Conservation (phyloP, 345 rosid genomes). For the Hibiscus tridactylites region DNA sequence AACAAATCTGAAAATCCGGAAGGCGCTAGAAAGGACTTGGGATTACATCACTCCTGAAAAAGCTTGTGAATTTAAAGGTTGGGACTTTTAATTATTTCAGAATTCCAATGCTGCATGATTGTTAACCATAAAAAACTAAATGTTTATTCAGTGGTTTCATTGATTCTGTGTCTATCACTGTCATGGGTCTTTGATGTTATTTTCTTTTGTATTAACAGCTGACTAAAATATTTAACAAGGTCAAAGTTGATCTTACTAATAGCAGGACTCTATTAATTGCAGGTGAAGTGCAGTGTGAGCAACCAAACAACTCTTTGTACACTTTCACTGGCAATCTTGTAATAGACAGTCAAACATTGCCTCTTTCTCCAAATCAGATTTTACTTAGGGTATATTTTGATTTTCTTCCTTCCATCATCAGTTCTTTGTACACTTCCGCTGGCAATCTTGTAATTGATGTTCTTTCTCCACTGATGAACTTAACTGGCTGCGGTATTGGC, state of each 20-base stretch:
- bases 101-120: background rate
- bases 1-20: slow-evolving; percentile 96
- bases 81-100: slow-evolving; percentile 3
- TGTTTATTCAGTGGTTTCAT: background rate
- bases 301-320: slow-evolving; percentile 95
- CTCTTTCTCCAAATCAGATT: slow-evolving; percentile 92
- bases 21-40: slow-evolving; percentile 96
- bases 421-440: background rate
- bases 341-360: slow-evolving; percentile 75
- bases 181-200: background rate
- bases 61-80: slow-evolving; percentile 87
- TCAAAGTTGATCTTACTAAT: background rate
- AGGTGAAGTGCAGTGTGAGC: slow-evolving; percentile 99
- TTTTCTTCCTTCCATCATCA: slow-evolving; percentile 10
- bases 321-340: slow-evolving; percentile 97
- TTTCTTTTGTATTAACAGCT: background rate
- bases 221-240: background rate
- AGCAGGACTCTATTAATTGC: slow-evolving; percentile 24
- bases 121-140: background rate
- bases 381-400: slow-evolving; percentile 63
- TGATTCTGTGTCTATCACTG: background rate
- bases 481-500: background rate
- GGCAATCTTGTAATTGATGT: background rate
- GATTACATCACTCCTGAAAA: slow-evolving; percentile 88
- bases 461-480: slow-evolving; percentile 1